These are phyloP conservation scores for Trichoderma asperellum DNA, from an alignment of 2,329 filamentous ascomycete species.

Conservation along the genomic window DNA sequence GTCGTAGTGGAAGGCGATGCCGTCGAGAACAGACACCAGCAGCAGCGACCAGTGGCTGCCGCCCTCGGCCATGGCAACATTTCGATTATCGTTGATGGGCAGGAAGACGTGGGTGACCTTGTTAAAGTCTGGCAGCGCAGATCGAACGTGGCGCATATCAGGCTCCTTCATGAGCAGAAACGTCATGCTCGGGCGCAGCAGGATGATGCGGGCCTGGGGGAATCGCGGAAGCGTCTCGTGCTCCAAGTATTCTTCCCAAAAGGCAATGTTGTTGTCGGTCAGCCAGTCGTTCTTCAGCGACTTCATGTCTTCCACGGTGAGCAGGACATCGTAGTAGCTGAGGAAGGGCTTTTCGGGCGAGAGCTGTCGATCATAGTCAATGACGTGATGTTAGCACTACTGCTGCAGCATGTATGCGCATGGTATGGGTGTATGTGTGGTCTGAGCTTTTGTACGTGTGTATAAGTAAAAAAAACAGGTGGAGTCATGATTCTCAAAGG, in stretches of 20 bases:
- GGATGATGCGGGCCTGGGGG: conserved; percentile 81
- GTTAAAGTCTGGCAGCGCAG: conserved; percentile 79
- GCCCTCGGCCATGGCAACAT: conserved; percentile 77
- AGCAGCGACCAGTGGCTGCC: conserved; percentile 95
- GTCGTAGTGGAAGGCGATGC: conserved; percentile 96
- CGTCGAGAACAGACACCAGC: conserved; percentile 84
- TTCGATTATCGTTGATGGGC: conserved; percentile 87
- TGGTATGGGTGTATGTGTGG: background rate
- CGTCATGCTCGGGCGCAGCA: conserved; percentile 90
- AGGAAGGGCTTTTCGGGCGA: conserved; percentile 45
- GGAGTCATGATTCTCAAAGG: background rate
- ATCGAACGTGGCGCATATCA: conserved; percentile 58
- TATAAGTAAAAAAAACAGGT: background rate
- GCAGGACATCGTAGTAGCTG: conserved; percentile 48
- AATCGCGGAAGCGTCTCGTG: conserved; percentile 81
- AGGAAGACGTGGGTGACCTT: conserved; percentile 91
- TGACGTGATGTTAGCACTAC: conserved; percentile 24
- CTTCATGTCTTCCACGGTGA: conserved; percentile 88
- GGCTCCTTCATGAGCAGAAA: conserved; percentile 83
- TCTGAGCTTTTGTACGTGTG: background rate
- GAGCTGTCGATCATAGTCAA: conserved; percentile 49
- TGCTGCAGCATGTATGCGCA: background rate
- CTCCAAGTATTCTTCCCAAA: conserved; percentile 98
- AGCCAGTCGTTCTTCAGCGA: conserved; percentile 92
- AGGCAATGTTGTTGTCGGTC: conserved; percentile 95